Conservation (phyloP, 257 asterid genomes). For the Jacaranda copaia region DNA sequence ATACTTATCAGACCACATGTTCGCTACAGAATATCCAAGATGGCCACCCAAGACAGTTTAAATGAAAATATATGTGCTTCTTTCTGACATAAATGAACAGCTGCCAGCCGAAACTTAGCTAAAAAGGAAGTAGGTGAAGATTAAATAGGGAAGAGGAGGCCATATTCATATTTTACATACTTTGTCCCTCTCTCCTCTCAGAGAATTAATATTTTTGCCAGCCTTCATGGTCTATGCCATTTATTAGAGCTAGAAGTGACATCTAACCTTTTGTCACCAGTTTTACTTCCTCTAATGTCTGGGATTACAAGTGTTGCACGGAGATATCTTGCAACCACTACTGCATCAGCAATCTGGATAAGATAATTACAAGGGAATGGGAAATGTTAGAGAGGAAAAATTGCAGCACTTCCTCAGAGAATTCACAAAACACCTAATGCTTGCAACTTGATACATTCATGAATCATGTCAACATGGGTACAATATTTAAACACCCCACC, state of each 20-base stretch:
- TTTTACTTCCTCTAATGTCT: slow-evolving; percentile 85
- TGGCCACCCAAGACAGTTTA: slow-evolving; percentile 1
- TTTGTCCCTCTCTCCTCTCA: slow-evolving; percentile 7
- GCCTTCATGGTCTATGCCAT: slow-evolving; percentile 10
- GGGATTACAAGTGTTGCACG: slow-evolving; percentile 93
- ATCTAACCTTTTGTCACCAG: slow-evolving; percentile 86
- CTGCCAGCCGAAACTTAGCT: slow-evolving; percentile 17
- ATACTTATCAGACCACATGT: background rate
- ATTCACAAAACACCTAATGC: background rate
- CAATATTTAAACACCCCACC: background rate
- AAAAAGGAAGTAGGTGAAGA: slow-evolving; percentile 20
- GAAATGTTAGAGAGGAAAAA: slow-evolving; percentile 26
- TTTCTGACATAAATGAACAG: slow-evolving; percentile 19
- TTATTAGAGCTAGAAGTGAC: slow-evolving; percentile 35
- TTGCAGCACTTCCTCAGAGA: slow-evolving; percentile 19
- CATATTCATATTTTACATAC: slow-evolving; percentile 18
- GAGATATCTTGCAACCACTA: slow-evolving; percentile 87
- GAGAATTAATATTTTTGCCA: slow-evolving; percentile 13
- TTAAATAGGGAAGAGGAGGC: slow-evolving; percentile 21
- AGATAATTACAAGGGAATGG: slow-evolving; percentile 29
- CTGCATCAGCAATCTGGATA: slow-evolving; percentile 91
- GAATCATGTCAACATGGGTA: background rate
- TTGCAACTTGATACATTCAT: slow-evolving; percentile 12
- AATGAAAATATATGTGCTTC: background rate
- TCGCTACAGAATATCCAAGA: background rate